Percentiles rank a stretch among this genome's conserved stretches.
phyloP scores from a whole-genome alignment of 78 protist species.

The Trichosphaerium sp. region DNA sequence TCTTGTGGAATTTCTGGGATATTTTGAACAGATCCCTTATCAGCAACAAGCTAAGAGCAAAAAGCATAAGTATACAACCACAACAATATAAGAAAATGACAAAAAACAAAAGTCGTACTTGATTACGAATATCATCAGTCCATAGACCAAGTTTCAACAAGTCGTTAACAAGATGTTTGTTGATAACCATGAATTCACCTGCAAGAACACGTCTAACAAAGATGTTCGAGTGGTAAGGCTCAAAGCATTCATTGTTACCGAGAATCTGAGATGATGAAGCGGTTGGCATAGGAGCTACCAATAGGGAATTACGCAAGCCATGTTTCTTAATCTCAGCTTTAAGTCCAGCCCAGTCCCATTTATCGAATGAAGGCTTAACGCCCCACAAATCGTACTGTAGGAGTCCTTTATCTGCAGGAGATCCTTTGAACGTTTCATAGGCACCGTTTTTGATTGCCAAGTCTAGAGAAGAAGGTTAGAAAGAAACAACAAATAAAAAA shows the following conservation, averaged over 20 bases:
- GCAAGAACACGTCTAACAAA: constrained; percentile 89
- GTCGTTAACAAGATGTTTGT: constrained; percentile 87
- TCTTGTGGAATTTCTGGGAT: constrained; percentile 81
- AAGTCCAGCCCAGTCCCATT: constrained; percentile 65
- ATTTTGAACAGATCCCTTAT: constrained; percentile 80
- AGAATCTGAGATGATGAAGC: constrained; percentile 96
- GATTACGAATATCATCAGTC: constrained; percentile 33
- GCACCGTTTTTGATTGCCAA: too few relatives aligned
- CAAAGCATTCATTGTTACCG: constrained; percentile 97
- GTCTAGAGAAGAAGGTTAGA: too few relatives aligned
- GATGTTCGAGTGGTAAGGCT: constrained; percentile 95
- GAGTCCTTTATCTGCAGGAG: constrained; percentile 75
- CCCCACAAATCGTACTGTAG: constrained; percentile 96
- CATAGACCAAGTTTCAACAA: constrained; percentile 80
- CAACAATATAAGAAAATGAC: too few relatives aligned
- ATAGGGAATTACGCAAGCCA: constrained; percentile 91
- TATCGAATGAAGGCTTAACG: constrained; percentile 48
- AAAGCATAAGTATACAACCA: too few relatives aligned
- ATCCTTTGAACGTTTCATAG: constrained; percentile 71
- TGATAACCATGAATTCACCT: constrained; percentile 93
- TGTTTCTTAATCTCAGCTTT: constrained; percentile 7
- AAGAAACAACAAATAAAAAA: too few relatives aligned
- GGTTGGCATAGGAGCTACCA: constrained; percentile 99
- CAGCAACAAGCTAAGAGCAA: constrained; percentile 72
- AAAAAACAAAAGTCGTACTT: not conserved